phyloP scores from a whole-genome alignment of 164 flowering plant genomes.

The Akebia trifoliata region DNA sequence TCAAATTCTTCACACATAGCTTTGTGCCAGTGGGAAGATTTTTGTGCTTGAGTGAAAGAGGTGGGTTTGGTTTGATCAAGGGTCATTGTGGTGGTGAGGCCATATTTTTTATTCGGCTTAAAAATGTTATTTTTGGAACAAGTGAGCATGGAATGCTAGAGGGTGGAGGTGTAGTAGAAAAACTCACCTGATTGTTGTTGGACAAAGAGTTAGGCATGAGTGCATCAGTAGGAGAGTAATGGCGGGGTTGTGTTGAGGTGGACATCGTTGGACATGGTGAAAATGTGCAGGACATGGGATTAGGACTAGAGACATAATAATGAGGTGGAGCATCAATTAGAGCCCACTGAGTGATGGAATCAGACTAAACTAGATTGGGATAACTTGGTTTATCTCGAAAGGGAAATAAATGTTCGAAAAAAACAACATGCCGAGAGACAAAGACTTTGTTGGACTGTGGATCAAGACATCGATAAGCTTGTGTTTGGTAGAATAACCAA shows the following conservation, averaged over 20 bases:
- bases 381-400: background rate
- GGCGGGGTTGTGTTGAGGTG: too few species aligned
- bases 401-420: background rate
- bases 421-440: background rate
- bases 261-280: too few species aligned
- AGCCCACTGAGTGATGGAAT: background rate
- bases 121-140: too few species aligned
- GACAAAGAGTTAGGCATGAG: too few species aligned
- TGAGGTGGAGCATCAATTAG: too few species aligned
- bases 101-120: background rate
- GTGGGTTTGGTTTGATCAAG: background rate
- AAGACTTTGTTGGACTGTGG: background rate
- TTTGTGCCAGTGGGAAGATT: background rate
- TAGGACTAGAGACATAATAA: too few species aligned
- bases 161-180: too few species aligned
- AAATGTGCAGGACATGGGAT: too few species aligned
- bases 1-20: background rate
- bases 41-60: background rate
- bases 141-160: too few species aligned
- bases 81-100: background rate
- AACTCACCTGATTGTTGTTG: too few species aligned
- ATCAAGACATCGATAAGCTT: conserved; percentile 4
- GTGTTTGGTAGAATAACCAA: background rate
- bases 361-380: background rate
- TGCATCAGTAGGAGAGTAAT: too few species aligned